phyloP scores from a whole-genome alignment of 176 grass and related monocot genomes.

The Hordeum marinum region DNA sequence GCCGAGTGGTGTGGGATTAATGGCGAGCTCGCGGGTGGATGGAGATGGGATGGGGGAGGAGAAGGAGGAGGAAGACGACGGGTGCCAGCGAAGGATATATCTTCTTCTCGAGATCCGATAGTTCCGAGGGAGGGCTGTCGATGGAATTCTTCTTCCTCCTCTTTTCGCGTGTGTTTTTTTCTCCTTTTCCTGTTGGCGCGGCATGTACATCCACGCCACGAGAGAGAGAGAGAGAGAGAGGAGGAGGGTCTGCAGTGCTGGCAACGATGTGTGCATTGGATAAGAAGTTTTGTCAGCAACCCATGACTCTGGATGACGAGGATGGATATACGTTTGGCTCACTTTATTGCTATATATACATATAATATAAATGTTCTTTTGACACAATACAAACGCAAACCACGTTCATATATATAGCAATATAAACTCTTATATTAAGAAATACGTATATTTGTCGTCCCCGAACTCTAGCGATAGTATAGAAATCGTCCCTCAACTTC shows the following conservation, averaged over 20 bases:
- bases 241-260: constrained; percentile 18
- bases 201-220: not conserved
- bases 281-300: not conserved
- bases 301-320: not conserved
- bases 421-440: no score
- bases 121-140: not conserved
- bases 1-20: no score
- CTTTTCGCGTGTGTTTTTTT: not conserved
- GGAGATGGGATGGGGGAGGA: not conserved
- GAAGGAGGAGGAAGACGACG: not conserved
- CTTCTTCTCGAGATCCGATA: constrained; percentile 29
- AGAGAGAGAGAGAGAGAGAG: no score
- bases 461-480: no score
- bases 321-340: not conserved
- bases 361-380: no score
- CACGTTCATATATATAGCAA: no score
- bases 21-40: not conserved
- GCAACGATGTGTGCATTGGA: constrained; percentile 30
- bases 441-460: no score
- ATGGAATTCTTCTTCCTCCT: not conserved
- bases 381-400: no score
- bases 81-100: not conserved
- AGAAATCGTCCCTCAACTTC: no score
- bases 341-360: no score
- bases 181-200: not conserved